Base-by-base conservation (phyloP, 345 rosid genomes). In the Orychophragmus violaceus region DNA sequence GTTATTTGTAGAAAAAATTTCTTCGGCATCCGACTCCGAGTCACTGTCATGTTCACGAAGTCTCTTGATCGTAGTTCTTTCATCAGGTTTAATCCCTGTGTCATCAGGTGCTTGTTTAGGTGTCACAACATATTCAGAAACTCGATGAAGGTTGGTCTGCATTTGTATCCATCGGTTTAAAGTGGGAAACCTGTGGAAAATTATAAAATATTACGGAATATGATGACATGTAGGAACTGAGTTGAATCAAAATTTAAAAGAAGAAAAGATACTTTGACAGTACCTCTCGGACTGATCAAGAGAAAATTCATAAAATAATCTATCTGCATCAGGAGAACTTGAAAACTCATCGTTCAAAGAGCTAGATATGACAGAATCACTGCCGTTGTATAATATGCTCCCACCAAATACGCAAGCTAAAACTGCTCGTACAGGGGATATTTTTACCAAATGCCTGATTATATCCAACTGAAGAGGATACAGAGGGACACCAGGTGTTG, bases 271-370 rank as follows among this genome's bases (percentile, higher is more conserved):
- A 61, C 35, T 42, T 58, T 25, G 64, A 61, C 33, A 67, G 52
- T 80, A 93, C 98, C 98, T 93, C 79, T 88, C 97, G 78, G 98
- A 93, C 61, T 90, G 96, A 82, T 93, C 98, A 75, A 93, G 97
- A 60, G 97, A 95, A 78, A 93, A 93, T 80, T 93, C 98, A 72
- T 86, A 93, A 70, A 90, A 90, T 69, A 85, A 66, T 72, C 82
- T 76, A 70, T 88, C 96, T 53, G 83, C 72, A 57, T 90, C 97
- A 77, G 96, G 82, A 41, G 85, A 75, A 72, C 78, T 84, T 76
- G 83, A 48, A 19, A 78, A 74, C 59, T 83, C 88, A 71, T 81
- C 88, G 65, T 77, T 75, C 69, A 87, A 78, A 36, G 92, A 84
- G 78, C 85, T 76, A 66, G 92, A 82, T 64, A 88, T 80, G 46